These are phyloP conservation scores for Chalaropsis thielavioides DNA, from an alignment of 2,329 filamentous ascomycete species.

Conservation along the genomic window DNA sequence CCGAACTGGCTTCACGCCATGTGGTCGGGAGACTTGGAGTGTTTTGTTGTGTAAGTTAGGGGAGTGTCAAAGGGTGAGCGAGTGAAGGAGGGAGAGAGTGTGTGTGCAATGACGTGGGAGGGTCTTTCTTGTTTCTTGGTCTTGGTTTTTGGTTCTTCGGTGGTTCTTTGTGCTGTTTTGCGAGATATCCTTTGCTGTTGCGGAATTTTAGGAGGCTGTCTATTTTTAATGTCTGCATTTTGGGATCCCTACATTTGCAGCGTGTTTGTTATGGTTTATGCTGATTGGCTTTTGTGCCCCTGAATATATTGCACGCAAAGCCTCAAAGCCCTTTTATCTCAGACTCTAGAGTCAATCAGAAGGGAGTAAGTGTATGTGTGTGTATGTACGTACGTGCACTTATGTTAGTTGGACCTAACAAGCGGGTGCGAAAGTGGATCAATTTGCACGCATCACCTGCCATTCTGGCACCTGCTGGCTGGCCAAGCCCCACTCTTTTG, in stretches of 20 bases:
- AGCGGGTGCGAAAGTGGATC: not conserved
- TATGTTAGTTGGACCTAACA: not conserved
- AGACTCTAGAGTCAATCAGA: not conserved
- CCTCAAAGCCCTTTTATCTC: not conserved
- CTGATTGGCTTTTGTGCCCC: not conserved
- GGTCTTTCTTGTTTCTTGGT: not conserved
- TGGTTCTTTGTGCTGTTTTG: not conserved
- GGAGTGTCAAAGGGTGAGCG: not conserved
- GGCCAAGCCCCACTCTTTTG: not conserved
- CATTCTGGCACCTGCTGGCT: not conserved
- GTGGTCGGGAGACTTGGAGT: slow-evolving; percentile 31
- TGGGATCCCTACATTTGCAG: not conserved
- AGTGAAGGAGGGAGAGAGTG: not conserved
- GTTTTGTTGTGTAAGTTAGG: slow-evolving; percentile 31
- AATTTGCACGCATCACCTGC: not conserved
- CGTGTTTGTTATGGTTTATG: not conserved
- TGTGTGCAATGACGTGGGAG: not conserved
- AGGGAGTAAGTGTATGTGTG: not conserved
- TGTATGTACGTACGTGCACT: no score
- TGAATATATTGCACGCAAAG: not conserved
- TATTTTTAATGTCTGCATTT: not conserved
- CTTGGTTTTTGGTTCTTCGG: not conserved
- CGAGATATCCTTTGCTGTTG: slow-evolving; percentile 1
- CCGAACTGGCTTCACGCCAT: slow-evolving; percentile 32
- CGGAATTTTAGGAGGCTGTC: not conserved